Evolutionary conservation across 768 basidiomycete genomes (phyloP), one percentile per base, ranked within the genome.

Genomic region (Leucocoprinus birnbaumii): DNA sequence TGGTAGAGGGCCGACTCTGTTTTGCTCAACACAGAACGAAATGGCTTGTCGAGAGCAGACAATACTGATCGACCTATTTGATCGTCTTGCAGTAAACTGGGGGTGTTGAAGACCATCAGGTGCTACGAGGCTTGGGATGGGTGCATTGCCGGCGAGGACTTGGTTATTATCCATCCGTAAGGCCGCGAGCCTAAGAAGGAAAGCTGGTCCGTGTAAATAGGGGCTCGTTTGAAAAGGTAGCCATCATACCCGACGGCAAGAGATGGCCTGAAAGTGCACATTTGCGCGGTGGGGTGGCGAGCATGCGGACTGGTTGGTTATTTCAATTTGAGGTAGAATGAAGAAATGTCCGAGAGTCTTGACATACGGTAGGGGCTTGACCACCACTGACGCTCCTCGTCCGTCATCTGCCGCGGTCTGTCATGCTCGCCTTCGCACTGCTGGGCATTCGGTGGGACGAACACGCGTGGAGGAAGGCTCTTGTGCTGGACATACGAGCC

Each of bases 341-440:
- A n/a, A 21, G 3, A 21, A 21, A 42, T 27, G 18, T 21, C n/a
- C n/a, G 13, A 43, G 44, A 24, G 41, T 46, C 21, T 19, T 19
- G 31, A 73, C 77, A 51, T 70, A 91, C 89, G 74, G 68, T 91
- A 93, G 52, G 90, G 89, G 64, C 82, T 89, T 10, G 87, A 78
- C 82, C 81, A 86, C 82, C 85, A 89, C 24, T 67, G 66, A 59
- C 79, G 72, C 70, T 91, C 89, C 61, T 82, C 72, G 40, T 64
- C 61, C 0, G 80, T 76, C 89, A 91, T 91, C 55, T 73, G 73
- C 27, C 86, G 74, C 11, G 76, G 78, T 14, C 53, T 50, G 57
- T 82, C 78, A 44, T 68, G 38, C 27, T 66, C 63, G 5, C 48
- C 56, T 44, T 56, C 54, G 26, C 55, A 60, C 19, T 43, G 24